phyloP scores from a whole-genome alignment of 768 basidiomycete species.

The Obba rivulosa region DNA sequence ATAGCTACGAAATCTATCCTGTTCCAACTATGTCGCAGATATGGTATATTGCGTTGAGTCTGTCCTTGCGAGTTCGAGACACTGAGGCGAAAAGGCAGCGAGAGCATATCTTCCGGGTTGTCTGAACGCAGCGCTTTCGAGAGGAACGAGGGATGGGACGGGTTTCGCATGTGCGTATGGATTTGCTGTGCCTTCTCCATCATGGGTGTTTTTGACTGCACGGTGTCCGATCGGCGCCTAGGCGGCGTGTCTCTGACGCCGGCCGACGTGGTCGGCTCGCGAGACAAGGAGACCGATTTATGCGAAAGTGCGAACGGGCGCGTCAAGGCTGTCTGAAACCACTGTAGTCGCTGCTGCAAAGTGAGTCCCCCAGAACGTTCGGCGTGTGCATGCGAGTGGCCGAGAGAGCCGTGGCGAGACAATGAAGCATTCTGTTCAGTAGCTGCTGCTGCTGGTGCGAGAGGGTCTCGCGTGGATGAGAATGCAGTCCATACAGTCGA shows the following conservation, averaged over 20 bases:
- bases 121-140: constrained; percentile 44
- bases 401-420: constrained; percentile 22
- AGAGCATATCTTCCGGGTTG: constrained; percentile 39
- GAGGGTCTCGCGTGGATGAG: constrained; percentile 26
- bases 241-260: constrained; percentile 3
- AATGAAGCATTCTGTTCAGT: constrained; percentile 18
- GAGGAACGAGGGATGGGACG: constrained; percentile 43
- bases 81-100: constrained; percentile 58
- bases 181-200: constrained; percentile 33
- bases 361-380: constrained; percentile 36
- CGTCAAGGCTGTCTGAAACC: constrained; percentile 40
- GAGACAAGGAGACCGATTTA: constrained; percentile 12
- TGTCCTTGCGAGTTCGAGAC: constrained; percentile 50
- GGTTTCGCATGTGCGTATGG: constrained; percentile 38
- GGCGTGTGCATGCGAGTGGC: constrained; percentile 17
- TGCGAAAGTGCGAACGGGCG: constrained; percentile 50
- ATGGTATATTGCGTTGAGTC: constrained; percentile 70
- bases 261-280: constrained; percentile 4
- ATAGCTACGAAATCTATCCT: constrained; percentile 87
- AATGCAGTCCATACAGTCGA: constrained; percentile 42
- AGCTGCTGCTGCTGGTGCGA: constrained; percentile 13
- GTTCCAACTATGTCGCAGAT: constrained; percentile 89
- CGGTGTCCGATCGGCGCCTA: constrained; percentile 23
- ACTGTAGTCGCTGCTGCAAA: constrained; percentile 39
- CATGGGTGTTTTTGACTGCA: constrained; percentile 25